A percentile compares a stretch with the other conserved stretches of the same genome.
These are phyloP conservation scores for Alternaria arbusti DNA, from an alignment of 2,329 filamentous ascomycete species.

Conservation along the genomic window DNA sequence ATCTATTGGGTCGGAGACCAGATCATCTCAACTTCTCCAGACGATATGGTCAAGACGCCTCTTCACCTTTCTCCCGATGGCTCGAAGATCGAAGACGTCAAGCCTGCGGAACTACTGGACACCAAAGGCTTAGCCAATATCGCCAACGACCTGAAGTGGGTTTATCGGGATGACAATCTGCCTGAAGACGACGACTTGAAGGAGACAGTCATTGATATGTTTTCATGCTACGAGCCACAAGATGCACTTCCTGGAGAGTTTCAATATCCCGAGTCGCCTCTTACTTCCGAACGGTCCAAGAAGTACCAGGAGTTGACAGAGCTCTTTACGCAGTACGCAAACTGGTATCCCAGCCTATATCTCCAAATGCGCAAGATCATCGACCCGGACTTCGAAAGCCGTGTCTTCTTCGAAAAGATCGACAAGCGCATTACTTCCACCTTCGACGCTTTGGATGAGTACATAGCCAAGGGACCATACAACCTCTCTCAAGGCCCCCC, in stretches of 20 bases:
- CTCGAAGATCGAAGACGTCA: conserved; percentile 38
- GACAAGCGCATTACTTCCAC: conserved; percentile 35
- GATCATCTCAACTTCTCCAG: conserved; percentile 33
- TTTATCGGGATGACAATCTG: conserved; percentile 34
- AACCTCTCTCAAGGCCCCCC: conserved; percentile 28
- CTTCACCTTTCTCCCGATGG: conserved; percentile 41
- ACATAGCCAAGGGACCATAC: conserved; percentile 36
- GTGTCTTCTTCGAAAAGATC: conserved; percentile 46
- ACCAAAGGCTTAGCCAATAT: conserved; percentile 34
- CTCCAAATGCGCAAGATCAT: conserved; percentile 37
- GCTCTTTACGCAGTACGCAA: conserved; percentile 38
- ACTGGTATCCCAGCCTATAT: conserved; percentile 35
- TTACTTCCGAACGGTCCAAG: conserved; percentile 34
- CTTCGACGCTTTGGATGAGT: conserved; percentile 40
- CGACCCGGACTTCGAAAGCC: conserved; percentile 39
- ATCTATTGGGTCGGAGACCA: conserved; percentile 49
- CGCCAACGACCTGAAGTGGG: conserved; percentile 39
- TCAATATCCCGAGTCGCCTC: conserved; percentile 32
- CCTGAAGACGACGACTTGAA: conserved; percentile 39
- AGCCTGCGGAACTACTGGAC: conserved; percentile 39
- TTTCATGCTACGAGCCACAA: conserved; percentile 47
- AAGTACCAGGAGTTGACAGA: conserved; percentile 41
- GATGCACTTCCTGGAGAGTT: conserved; percentile 44
- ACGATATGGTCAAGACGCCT: conserved; percentile 30
- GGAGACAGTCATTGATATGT: conserved; percentile 41